Evolutionary conservation across 805 yeast genomes (phyloP), one percentile per base, ranked within the genome.

Genomic region (Scheffersomyces amazonensis): DNA sequence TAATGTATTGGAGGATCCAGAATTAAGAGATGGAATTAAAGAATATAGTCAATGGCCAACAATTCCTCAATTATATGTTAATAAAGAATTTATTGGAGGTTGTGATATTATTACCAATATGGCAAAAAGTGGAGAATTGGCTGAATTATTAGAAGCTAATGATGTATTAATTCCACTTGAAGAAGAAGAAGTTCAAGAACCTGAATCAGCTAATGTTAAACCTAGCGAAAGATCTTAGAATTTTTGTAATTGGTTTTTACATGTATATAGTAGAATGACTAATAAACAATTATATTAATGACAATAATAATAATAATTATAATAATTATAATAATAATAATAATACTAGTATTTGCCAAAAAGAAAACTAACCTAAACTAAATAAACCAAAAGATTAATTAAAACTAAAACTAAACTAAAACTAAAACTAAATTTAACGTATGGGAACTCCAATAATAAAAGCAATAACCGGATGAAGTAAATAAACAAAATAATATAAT

Each of bases 1-100:
- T 66, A 91, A 93, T 57, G 99, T 93, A 0, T 71, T 93, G 49
- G 98, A 93, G 64, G 99, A 93, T 60, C 80, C 84, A 2, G 98
- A 93, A 53, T 76, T 93, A 46, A 85, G 99, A 66, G 81, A 87
- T 34, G 99, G 98, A 22, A 88, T 93, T 54, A 93, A 93, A 67
- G 99, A 93, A 60, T 93, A 78, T 64, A 81, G 91, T 50, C 83
- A 86, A 48, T 93, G 99, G 99, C 99, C 99, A 40, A 93, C 99
- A 1, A 89, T 93, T 42, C 99, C 99, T 12, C 99, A 93, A 64
- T 75, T 93, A 31, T 93, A 90, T 57, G 88, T 93, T 11, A 77
- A 83, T 50, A 81, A 83, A 49, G 99, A 93, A 59, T 93, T 93
- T 58, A 76, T 93, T 37, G 99, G 99, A 32, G 99, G 99, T 4